These are phyloP conservation scores for Mycena albidolilacea DNA, from an alignment of 768 basidiomycete species.

Conservation along the genomic window DNA sequence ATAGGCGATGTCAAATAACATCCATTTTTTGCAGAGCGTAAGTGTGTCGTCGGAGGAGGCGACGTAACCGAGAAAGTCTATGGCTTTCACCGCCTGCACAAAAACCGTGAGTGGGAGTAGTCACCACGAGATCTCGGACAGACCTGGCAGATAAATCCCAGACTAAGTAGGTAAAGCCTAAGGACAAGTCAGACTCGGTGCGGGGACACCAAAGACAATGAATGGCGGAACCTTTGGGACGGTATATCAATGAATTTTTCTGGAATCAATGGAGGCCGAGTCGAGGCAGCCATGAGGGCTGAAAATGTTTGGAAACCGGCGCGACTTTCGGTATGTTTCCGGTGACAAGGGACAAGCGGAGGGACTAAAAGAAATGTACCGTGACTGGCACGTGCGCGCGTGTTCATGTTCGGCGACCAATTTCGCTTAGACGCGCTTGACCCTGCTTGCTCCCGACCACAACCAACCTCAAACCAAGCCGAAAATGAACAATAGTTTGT, in stretches of 20 bases:
- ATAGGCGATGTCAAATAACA: conserved; percentile 77
- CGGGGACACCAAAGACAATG: not conserved
- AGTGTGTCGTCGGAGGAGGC: conserved; percentile 60
- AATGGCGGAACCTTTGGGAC: conserved; percentile 25
- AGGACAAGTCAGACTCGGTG: conserved; percentile 56
- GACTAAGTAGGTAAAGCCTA: conserved; percentile 82
- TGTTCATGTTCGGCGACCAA: too few relatives aligned
- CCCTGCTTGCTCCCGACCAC: not conserved
- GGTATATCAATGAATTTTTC: conserved; percentile 80
- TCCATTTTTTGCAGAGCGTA: conserved; percentile 75
- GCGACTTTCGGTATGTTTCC: conserved; percentile 1
- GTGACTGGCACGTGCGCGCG: not conserved
- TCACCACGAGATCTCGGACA: conserved; percentile 36
- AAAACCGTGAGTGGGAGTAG: not conserved
- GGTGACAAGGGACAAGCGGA: not conserved
- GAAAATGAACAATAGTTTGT: conserved; percentile 21
- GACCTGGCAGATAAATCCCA: conserved; percentile 86
- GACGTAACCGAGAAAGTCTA: conserved; percentile 77
- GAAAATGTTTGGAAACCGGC: not conserved
- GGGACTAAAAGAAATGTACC: not conserved
- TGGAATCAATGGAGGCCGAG: conserved; percentile 70
- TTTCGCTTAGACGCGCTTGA: not conserved
- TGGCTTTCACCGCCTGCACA: conserved; percentile 78
- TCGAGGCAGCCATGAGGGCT: conserved; percentile 2
- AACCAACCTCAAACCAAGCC: not conserved